Conservation (phyloP, 495 filamentous ascomycete species). For the Hypoxylon fragiforme region DNA sequence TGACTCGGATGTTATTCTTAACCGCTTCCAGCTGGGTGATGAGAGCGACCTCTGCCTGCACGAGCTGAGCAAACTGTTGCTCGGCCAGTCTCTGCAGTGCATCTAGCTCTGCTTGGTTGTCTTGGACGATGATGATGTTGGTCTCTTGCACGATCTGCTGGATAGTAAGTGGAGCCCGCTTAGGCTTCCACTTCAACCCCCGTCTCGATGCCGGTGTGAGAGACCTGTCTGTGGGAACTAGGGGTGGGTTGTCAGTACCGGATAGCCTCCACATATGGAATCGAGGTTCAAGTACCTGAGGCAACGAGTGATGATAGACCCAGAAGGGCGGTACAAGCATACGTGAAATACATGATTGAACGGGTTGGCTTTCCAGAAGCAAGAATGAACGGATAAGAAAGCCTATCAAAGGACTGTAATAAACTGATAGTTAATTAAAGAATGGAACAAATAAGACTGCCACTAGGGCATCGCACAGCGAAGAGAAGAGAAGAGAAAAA, state of each 20-base stretch:
- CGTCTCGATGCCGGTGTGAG: conserved; percentile 9
- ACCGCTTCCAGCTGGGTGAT: conserved; percentile 39
- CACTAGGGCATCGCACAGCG: conserved; percentile 31
- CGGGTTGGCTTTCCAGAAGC: conserved; percentile 33
- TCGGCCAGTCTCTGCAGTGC: conserved; percentile 39
- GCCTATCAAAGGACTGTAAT: conserved; percentile 39
- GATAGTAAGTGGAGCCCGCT: conserved; percentile 27
- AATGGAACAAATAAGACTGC: conserved; percentile 25
- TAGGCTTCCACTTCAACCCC: conserved; percentile 33
- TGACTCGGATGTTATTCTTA: conserved; percentile 46
- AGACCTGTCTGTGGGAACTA: conserved; percentile 32
- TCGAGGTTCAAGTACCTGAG: conserved; percentile 32
- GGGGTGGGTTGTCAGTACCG: conserved; percentile 9
- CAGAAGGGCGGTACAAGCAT: conserved; percentile 34
- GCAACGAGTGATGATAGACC: conserved; percentile 35
- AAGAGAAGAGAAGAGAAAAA: conserved; percentile 26
- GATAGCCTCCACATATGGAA: too few species aligned
- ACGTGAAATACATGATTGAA: conserved; percentile 35
- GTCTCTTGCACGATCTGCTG: conserved; percentile 38
- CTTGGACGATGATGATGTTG: conserved; percentile 33
- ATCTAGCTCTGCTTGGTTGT: conserved; percentile 37
- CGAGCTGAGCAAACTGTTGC: conserved; percentile 38
- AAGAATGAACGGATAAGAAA: conserved; percentile 25
- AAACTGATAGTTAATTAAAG: conserved; percentile 19
- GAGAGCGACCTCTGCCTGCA: conserved; percentile 40